These are phyloP conservation scores for Eremomyces bilateralis DNA, from an alignment of 495 filamentous ascomycete genomes.

Conservation along the genomic window DNA sequence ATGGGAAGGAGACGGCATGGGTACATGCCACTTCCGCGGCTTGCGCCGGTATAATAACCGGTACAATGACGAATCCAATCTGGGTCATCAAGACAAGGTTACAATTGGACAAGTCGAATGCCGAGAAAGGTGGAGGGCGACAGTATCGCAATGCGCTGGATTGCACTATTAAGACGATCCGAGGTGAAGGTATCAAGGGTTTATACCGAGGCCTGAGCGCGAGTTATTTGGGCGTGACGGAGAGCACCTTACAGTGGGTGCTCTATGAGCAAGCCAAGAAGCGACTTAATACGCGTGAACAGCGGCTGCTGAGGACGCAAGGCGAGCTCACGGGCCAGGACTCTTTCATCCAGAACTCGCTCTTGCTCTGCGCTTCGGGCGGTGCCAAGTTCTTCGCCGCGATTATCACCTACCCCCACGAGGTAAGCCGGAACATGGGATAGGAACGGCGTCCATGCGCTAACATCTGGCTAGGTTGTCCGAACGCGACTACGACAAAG, in stretches of 20 bases:
- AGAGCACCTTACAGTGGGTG: conserved; percentile 73
- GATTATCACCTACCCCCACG: conserved; percentile 69
- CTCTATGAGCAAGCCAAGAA: conserved; percentile 72
- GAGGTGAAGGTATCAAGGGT: conserved; percentile 52
- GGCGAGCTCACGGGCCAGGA: too few species aligned
- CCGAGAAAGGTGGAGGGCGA: conserved; percentile 24
- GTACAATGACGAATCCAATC: conserved; percentile 77
- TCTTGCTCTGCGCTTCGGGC: conserved; percentile 53
- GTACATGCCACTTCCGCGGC: conserved; percentile 56
- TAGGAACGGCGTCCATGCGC: background rate
- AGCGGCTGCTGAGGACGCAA: too few species aligned
- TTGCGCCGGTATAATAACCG: conserved; percentile 54
- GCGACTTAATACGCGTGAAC: too few species aligned
- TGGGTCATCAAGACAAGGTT: conserved; percentile 82
- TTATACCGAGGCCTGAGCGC: conserved; percentile 74
- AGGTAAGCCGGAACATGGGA: conserved; percentile 27
- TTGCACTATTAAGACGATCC: conserved; percentile 54
- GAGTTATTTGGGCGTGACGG: conserved; percentile 66
- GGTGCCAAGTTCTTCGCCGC: conserved; percentile 63
- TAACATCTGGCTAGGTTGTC: conserved; percentile 31
- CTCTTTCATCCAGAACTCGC: too few species aligned
- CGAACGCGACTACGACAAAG: conserved; percentile 64
- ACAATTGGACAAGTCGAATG: conserved; percentile 52
- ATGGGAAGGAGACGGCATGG: conserved; percentile 40
- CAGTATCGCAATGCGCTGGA: conserved; percentile 67